These are phyloP conservation scores for Dentiscutata heterogama DNA, from an alignment of 371 early-diverging fungal species.

Conservation along the genomic window DNA sequence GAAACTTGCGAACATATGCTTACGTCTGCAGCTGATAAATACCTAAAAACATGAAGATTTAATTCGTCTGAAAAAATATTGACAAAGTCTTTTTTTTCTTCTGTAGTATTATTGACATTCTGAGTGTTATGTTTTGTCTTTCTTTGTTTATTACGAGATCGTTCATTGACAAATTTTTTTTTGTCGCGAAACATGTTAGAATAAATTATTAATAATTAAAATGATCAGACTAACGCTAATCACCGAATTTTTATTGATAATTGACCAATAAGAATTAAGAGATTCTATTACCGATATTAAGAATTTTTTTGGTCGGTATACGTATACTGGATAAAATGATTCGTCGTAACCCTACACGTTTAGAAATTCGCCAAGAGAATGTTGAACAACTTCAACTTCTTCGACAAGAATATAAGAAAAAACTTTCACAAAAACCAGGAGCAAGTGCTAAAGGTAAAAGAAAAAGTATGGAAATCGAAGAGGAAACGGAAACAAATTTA, in stretches of 20 bases:
- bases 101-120: neutral
- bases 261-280: too few relatives aligned
- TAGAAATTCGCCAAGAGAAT: conserved; percentile 41
- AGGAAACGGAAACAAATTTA: neutral
- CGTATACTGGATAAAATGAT: neutral
- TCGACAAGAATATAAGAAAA: conserved; percentile 17
- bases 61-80: conserved; percentile 59
- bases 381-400: conserved; percentile 19
- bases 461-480: conserved; percentile 30
- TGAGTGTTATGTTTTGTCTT: too few relatives aligned
- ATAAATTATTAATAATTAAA: too few relatives aligned
- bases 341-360: conserved; percentile 42
- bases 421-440: conserved; percentile 10
- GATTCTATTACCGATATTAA: too few relatives aligned
- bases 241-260: too few relatives aligned
- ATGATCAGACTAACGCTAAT: too few relatives aligned
- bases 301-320: too few relatives aligned
- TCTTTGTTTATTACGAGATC: too few relatives aligned
- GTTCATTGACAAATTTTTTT: too few relatives aligned
- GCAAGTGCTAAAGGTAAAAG: conserved; percentile 39
- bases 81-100: conserved; percentile 27
- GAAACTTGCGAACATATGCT: conserved; percentile 60
- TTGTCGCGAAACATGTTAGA: too few relatives aligned
- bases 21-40: conserved; percentile 56
- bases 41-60: conserved; percentile 59